Percentiles rank a stretch among this genome's conserved stretches.
phyloP scores from a whole-genome alignment of 1,139 yeast species.

The Geotrichum cucujoidarum region DNA sequence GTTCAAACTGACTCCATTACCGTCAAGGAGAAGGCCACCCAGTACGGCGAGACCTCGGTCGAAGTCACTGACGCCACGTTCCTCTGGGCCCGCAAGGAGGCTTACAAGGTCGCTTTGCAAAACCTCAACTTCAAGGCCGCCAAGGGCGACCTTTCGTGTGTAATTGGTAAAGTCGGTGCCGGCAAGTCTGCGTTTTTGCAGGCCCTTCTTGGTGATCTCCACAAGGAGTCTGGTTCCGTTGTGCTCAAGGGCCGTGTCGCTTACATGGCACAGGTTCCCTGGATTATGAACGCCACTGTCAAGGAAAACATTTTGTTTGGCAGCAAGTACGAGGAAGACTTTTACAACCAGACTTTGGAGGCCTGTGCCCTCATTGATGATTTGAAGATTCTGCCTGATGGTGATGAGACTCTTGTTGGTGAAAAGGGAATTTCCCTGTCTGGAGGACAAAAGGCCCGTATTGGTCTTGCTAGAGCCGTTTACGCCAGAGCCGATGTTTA shows the following conservation, averaged over 20 bases:
- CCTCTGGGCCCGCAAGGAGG: conserved; percentile 41
- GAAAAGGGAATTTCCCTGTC: conserved; percentile 85
- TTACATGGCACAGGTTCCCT: conserved; percentile 74
- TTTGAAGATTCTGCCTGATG: conserved; percentile 67
- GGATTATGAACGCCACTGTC: conserved; percentile 74
- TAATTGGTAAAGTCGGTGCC: conserved; percentile 77
- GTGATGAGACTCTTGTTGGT: conserved; percentile 80
- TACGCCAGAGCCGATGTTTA: conserved; percentile 79
- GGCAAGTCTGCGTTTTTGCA: conserved; percentile 70
- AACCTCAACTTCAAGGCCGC: conserved; percentile 50
- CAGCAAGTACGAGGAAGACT: conserved; percentile 60
- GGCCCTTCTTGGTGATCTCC: conserved; percentile 57
- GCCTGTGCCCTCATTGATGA: conserved; percentile 77
- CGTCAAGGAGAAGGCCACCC: conserved; percentile 24
- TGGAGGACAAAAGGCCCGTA: conserved; percentile 89
- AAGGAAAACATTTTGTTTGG: conserved; percentile 79
- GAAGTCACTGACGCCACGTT: conserved; percentile 45
- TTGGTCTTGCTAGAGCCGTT: conserved; percentile 82
- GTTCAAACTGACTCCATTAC: conserved; percentile 42
- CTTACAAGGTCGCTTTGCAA: conserved; percentile 45
- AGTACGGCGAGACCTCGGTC: conserved; percentile 39
- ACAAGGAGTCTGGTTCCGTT: conserved; percentile 57
- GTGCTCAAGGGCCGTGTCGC: conserved; percentile 65
- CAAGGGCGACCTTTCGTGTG: conserved; percentile 62
- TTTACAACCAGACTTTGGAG: conserved; percentile 60